phyloP scores from a whole-genome alignment of 2,329 filamentous ascomycete species.

The Beauveria medogensis region DNA sequence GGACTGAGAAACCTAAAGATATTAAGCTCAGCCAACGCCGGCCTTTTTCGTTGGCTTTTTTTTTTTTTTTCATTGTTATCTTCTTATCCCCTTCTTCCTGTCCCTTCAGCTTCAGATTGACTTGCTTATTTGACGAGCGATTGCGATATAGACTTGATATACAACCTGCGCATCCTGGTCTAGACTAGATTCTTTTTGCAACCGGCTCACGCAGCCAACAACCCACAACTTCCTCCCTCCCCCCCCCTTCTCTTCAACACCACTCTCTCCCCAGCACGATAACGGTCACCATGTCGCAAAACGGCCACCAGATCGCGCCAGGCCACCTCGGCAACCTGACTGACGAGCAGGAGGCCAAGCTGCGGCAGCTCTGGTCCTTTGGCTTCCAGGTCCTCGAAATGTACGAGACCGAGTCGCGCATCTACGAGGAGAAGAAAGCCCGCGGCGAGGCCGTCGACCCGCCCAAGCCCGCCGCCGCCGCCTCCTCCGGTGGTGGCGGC shows the following conservation, averaged over 20 bases:
- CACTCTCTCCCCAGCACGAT: neutral
- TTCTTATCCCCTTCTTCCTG: neutral
- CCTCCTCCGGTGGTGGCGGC: neutral
- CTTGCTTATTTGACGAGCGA: too few relatives aligned
- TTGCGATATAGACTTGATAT: neutral
- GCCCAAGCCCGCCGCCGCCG: neutral
- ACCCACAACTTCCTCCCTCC: neutral
- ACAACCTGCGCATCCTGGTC: neutral
- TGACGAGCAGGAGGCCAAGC: slow-evolving; percentile 69
- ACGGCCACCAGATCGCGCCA: neutral
- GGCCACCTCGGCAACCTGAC: slow-evolving; percentile 62
- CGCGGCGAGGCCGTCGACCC: slow-evolving; percentile 19
- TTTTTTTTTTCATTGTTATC: neutral
- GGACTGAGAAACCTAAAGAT: neutral
- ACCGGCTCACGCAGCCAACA: neutral
- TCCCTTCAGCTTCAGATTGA: neutral
- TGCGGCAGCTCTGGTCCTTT: slow-evolving; percentile 72
- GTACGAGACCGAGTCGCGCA: slow-evolving; percentile 11
- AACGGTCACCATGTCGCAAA: neutral
- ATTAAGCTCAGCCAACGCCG: neutral
- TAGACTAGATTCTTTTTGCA: neutral
- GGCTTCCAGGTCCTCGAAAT: slow-evolving; percentile 66
- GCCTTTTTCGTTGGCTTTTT: neutral
- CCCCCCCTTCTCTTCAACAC: neutral
- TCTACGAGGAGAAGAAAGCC: slow-evolving; percentile 18